Evolutionary conservation across 176 grass and related monocot species (phyloP), one percentile per base, ranked within the genome.

Genomic region (Carex myosuroides): DNA sequence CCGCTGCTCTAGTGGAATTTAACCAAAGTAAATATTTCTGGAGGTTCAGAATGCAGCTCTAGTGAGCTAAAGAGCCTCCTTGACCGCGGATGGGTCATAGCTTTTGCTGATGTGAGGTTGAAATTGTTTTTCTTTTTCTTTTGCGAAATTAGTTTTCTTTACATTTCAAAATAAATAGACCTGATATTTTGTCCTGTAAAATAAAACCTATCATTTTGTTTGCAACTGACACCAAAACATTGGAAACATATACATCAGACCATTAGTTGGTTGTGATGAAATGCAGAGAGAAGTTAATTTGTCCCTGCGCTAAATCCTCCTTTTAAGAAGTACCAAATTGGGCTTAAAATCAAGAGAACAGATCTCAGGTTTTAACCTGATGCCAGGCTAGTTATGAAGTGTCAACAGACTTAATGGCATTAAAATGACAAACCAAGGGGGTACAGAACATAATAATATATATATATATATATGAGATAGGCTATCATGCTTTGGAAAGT

Each of bases 101-200:
- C 95, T 80, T 98, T 87, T 89, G 92, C 95, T 48, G 95, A 98
- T 93, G 95, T 95, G 64, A 95, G 95, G 95, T 93, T 85, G 33
- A 60, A 69, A 26, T 77, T 79, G 33, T 26, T 30, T 30, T 80
- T 78, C 24, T 70, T 26, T 30, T 30, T 80, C 60, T 39, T 35
- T 35, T 12, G 3, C 3, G 50, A 73, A 73, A 26, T 22, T 73
- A 52, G 41, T 48, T 32, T 66, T 48, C 18, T 48, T 73, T 73
- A 12, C 42, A 13, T 24, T 73, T 73, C 9, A 50, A 13, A 24
- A 73, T 48, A 50, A 22, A 50, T 50, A 48, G 26, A 66, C 17
- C 70, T 73, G 70, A 50, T 73, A 24, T 48, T 50, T 13, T 54
- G 9, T 53, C 13, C 20, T 54, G 20, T 75, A 54, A 54, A 33